Evolutionary conservation across 768 basidiomycete species (phyloP).

Genomic region (Serpula lacrymans): DNA sequence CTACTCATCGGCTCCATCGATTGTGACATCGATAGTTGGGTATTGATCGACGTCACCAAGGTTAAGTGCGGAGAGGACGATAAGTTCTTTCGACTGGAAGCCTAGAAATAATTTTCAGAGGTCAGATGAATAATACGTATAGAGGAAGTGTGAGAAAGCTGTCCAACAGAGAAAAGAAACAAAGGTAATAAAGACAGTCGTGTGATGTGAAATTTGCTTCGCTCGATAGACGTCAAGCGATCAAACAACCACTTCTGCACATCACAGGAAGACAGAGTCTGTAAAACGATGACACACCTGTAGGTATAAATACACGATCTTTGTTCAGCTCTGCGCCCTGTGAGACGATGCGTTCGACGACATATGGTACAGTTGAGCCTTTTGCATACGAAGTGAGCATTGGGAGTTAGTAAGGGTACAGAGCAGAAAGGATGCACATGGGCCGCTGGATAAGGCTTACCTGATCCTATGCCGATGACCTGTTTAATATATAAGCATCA

Average conservation of each 20-base stretch:
- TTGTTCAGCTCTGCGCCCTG: conserved; percentile 77
- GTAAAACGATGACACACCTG: conserved; percentile 62
- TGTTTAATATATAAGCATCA: conserved; percentile 23
- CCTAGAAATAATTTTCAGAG: too few relatives aligned
- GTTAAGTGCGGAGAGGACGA: conserved; percentile 70
- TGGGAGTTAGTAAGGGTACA: neutral
- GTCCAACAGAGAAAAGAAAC: conserved; percentile 1
- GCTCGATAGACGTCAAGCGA: too few relatives aligned
- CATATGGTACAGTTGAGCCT: conserved; percentile 95
- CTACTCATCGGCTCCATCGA: conserved; percentile 97
- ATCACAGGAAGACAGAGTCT: neutral
- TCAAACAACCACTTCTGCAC: neutral
- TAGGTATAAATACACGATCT: conserved; percentile 85
- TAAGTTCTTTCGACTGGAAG: conserved; percentile 95
- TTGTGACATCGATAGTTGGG: conserved; percentile 88
- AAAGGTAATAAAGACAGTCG: conserved; percentile 6
- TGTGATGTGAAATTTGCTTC: too few relatives aligned
- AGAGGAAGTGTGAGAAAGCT: conserved; percentile 16
- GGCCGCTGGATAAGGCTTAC: conserved; percentile 42
- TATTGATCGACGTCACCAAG: conserved; percentile 91
- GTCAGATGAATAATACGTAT: conserved; percentile 8
- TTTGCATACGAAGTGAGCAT: conserved; percentile 4
- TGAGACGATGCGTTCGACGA: conserved; percentile 89
- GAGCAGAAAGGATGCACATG: conserved; percentile 6
- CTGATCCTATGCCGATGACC: conserved; percentile 88